Conservation (phyloP, 306 rosid genomes). For the Pterocarpus macrocarpus region DNA sequence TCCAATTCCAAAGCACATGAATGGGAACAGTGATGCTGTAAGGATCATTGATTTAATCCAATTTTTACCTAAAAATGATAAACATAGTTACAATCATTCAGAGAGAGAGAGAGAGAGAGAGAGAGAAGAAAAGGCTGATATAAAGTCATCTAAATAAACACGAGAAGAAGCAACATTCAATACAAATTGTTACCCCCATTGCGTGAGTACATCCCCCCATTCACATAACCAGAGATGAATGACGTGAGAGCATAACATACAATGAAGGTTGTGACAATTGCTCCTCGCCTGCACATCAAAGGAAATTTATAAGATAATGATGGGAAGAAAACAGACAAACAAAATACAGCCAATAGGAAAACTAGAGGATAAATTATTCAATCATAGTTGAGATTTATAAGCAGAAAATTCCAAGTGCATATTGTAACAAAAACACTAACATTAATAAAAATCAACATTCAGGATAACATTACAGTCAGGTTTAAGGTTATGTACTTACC, state of each 20-base stretch:
- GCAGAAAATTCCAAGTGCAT: constrained; percentile 31
- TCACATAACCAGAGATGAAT: constrained; percentile 97
- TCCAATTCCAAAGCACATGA: constrained; percentile 98
- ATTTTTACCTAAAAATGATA: constrained; percentile 72
- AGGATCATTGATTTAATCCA: constrained; percentile 99
- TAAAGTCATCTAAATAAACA: constrained; percentile 23
- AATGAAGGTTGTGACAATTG: constrained; percentile 97
- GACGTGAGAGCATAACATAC: constrained; percentile 99
- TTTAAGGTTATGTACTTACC: constrained; percentile 43
- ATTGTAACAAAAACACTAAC: constrained; percentile 16
- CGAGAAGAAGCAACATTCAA: constrained; percentile 33
- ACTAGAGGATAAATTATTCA: constrained; percentile 17
- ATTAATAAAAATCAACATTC: constrained; percentile 6
- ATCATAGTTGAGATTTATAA: constrained; percentile 14
- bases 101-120: background rate
- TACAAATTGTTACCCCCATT: constrained; percentile 76
- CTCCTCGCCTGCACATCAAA: constrained; percentile 83
- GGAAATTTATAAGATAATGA: constrained; percentile 40
- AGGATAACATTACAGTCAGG: constrained; percentile 39
- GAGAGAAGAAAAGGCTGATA: background rate
- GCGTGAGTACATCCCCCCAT: constrained; percentile 99
- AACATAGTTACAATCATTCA: constrained; percentile 12
- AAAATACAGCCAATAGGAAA: constrained; percentile 17
- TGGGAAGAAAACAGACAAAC: background rate
- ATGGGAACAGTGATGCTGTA: constrained; percentile 96